Evolutionary conservation across 768 basidiomycete species (phyloP).

Genomic region (Podaxis sp.): DNA sequence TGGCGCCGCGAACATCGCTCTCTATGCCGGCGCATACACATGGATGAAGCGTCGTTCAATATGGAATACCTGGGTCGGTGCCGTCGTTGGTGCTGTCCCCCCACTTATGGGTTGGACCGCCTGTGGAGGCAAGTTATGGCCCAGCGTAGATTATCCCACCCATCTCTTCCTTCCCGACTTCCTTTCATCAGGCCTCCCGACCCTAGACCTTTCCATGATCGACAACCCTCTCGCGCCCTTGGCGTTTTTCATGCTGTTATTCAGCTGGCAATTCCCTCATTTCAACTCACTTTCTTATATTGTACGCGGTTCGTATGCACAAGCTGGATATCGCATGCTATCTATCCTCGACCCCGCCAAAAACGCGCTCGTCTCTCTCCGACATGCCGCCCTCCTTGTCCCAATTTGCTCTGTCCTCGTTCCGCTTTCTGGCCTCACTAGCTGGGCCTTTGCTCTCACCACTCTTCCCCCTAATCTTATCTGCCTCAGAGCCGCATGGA

Average conservation of each 20-base stretch:
- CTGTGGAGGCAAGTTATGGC: slow-evolving; percentile 77
- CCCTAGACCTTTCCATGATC: slow-evolving; percentile 48
- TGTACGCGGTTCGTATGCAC: slow-evolving; percentile 84
- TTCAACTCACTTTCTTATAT: slow-evolving; percentile 93
- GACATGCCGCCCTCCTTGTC: slow-evolving; percentile 75
- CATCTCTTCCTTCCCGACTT: slow-evolving; percentile 63
- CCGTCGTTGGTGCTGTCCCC: slow-evolving; percentile 89
- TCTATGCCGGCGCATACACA: slow-evolving; percentile 93
- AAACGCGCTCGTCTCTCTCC: slow-evolving; percentile 83
- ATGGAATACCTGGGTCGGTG: slow-evolving; percentile 92
- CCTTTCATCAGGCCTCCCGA: slow-evolving; percentile 35
- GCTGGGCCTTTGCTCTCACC: slow-evolving; percentile 82
- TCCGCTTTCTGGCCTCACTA: slow-evolving; percentile 92
- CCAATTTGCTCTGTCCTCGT: slow-evolving; percentile 79
- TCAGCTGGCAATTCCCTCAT: slow-evolving; percentile 98
- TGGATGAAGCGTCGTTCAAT: slow-evolving; percentile 83
- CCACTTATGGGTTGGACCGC: slow-evolving; percentile 99
- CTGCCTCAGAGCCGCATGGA: slow-evolving; percentile 65
- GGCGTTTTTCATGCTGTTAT: slow-evolving; percentile 81
- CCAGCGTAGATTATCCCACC: slow-evolving; percentile 58
- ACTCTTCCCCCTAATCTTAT: slow-evolving; percentile 74
- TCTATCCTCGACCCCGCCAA: slow-evolving; percentile 73
- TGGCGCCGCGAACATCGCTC: slow-evolving; percentile 78
- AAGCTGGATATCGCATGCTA: slow-evolving; percentile 93
- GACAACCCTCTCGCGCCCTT: slow-evolving; percentile 84